phyloP scores from a whole-genome alignment of 108 stramenopile genomes.

The Cylindrotheca closterium region DNA sequence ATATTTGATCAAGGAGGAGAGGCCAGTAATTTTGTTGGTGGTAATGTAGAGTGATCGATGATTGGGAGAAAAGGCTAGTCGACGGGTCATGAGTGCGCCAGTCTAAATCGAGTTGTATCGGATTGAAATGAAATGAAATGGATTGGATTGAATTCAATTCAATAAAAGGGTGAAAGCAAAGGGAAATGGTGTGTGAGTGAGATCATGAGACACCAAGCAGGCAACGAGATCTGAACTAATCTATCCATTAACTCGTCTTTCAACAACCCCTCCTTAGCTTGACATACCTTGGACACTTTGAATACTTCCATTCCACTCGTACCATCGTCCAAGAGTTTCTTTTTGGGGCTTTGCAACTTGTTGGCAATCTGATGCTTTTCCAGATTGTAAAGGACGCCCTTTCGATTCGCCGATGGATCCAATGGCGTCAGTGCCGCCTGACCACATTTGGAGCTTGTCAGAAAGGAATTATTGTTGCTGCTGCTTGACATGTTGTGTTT shows the following conservation, averaged over 20 bases:
- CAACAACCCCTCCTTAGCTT: constrained; percentile 10
- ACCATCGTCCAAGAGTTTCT: constrained; percentile 11
- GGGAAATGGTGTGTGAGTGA: too few relatives aligned
- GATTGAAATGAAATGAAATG: constrained; percentile 13
- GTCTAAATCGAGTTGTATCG: neutral
- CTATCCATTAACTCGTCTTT: too few relatives aligned
- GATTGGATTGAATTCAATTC: too few relatives aligned
- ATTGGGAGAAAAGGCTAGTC: constrained; percentile 59
- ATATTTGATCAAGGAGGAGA: neutral
- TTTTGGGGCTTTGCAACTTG: constrained; percentile 4
- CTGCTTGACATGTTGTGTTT: neutral
- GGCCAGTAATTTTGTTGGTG: constrained; percentile 28
- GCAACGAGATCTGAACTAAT: too few relatives aligned
- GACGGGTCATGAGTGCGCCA: constrained; percentile 24
- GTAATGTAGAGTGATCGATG: constrained; percentile 65
- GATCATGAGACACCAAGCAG: too few relatives aligned
- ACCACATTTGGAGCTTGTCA: constrained; percentile 24
- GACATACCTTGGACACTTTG: constrained; percentile 79
- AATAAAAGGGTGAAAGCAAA: too few relatives aligned
- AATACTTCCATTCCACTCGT: constrained; percentile 44
- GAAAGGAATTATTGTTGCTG: neutral
- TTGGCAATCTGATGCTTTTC: neutral
- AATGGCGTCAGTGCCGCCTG: constrained; percentile 22
- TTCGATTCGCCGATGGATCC: neutral
- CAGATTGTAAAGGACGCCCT: neutral